Evolutionary conservation across 495 filamentous ascomycete genomes (phyloP).

Genomic region (Paragyromitra xinjiangensis): DNA sequence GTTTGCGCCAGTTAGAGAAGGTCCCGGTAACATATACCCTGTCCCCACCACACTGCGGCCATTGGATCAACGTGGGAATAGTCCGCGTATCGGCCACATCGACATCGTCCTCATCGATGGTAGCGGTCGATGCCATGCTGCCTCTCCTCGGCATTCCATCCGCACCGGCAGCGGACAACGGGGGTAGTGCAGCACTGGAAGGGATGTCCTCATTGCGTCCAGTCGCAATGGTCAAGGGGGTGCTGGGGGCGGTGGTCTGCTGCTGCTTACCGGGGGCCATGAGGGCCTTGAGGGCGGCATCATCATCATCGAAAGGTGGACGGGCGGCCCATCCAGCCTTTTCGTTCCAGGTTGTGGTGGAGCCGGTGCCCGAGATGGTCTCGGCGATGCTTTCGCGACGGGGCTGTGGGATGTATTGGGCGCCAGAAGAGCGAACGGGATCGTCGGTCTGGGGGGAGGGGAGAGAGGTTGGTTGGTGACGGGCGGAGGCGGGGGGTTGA

Average conservation of each 20-base stretch:
- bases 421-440: conserved; percentile 26
- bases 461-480: conserved; percentile 40
- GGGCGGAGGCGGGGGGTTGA: conserved; percentile 43
- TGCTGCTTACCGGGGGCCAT: conserved; percentile 21
- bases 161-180: conserved; percentile 31
- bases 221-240: conserved; percentile 47
- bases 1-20: conserved; percentile 93
- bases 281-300: conserved; percentile 31
- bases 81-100: conserved; percentile 74
- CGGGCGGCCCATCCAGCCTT: conserved; percentile 25
- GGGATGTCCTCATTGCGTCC: conserved; percentile 46
- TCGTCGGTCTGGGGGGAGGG: conserved; percentile 39
- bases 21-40: conserved; percentile 97
- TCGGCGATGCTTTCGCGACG: conserved; percentile 52
- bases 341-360: conserved; percentile 19
- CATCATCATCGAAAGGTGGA: conserved; percentile 35
- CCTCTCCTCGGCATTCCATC: conserved; percentile 53
- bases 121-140: conserved; percentile 67
- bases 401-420: conserved; percentile 36
- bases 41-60: conserved; percentile 74
- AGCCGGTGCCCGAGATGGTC: conserved; percentile 25
- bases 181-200: conserved; percentile 34
- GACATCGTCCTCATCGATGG: conserved; percentile 81
- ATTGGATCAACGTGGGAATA: conserved; percentile 82
- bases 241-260: conserved; percentile 27